A percentile compares a stretch with the other conserved stretches of the same genome.
Evolutionary conservation across 2,329 filamentous ascomycete species (phyloP).

Genomic region (Fonsecaea multimorphosa): DNA sequence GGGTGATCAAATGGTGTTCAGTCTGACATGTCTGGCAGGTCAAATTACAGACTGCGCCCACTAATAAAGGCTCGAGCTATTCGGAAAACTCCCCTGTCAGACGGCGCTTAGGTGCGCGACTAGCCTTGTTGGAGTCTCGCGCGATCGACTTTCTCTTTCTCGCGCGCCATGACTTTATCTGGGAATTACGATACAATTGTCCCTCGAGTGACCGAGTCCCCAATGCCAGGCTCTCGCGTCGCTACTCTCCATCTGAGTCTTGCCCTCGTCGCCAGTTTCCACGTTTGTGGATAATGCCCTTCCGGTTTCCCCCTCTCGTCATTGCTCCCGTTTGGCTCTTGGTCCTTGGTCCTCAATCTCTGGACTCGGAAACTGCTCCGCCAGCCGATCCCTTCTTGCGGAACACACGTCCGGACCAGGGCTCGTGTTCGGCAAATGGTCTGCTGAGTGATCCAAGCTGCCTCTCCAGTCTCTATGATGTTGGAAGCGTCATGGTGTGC

Average conservation of each 20-base stretch:
- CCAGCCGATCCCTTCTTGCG: not conserved
- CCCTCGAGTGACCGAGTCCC: too few species aligned
- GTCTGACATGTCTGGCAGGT: not conserved
- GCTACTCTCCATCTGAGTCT: not conserved
- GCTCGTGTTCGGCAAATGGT: not conserved
- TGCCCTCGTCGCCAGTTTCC: not conserved
- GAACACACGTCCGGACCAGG: slow-evolving; percentile 3
- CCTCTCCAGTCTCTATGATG: not conserved
- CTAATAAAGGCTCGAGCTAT: too few species aligned
- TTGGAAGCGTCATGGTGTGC: not conserved
- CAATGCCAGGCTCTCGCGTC: not conserved
- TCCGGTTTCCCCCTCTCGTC: not conserved
- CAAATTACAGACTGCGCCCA: too few species aligned
- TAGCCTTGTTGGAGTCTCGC: slow-evolving; percentile 1
- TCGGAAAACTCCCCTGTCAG: not conserved
- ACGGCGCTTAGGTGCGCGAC: not conserved
- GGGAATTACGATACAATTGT: not conserved
- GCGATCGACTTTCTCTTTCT: slow-evolving; percentile 3
- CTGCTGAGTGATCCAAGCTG: not conserved
- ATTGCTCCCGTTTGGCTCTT: not conserved
- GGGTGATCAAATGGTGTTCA: not conserved
- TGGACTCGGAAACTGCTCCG: not conserved
- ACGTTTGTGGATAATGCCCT: not conserved
- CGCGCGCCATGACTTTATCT: not conserved
- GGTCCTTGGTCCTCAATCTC: not conserved